These are phyloP conservation scores for Phaseolus lunatus DNA, from an alignment of 306 rosid genomes.

Conservation along the genomic window DNA sequence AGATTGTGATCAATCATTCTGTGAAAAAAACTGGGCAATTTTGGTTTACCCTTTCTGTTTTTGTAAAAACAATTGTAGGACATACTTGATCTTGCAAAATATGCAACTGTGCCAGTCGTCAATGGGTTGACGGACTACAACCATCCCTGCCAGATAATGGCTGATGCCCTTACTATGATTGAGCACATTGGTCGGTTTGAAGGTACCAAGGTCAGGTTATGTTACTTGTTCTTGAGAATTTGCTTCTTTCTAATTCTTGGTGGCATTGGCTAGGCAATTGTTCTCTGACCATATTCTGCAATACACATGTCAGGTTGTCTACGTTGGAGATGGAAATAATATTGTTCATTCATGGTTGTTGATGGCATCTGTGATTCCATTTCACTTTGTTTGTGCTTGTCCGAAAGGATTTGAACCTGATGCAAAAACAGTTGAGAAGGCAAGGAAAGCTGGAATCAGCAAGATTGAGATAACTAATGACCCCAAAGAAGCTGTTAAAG, in stretches of 20 bases:
- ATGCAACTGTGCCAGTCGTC: conserved; percentile 84
- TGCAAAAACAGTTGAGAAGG: conserved; percentile 77
- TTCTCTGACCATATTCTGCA: conserved; percentile 33
- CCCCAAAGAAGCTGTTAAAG: conserved; percentile 92
- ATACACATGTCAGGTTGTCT: conserved; percentile 74
- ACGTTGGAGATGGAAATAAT: conserved; percentile 98
- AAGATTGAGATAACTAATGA: conserved; percentile 90
- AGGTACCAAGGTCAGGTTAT: conserved; percentile 82
- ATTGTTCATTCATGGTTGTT: conserved; percentile 96
- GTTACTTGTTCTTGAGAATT: conserved; percentile 40
- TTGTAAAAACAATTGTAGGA: conserved; percentile 60
- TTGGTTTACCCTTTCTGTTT: conserved; percentile 20
- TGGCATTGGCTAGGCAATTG: conserved; percentile 26
- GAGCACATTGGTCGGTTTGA: conserved; percentile 86
- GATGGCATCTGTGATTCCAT: conserved; percentile 85
- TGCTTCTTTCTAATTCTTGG: conserved; percentile 31
- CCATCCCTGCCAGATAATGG: conserved; percentile 98
- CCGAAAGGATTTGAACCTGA: conserved; percentile 97
- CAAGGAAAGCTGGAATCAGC: conserved; percentile 85
- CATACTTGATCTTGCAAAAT: conserved; percentile 87
- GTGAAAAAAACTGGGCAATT: background rate
- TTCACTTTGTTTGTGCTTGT: conserved; percentile 94
- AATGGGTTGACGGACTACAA: conserved; percentile 98
- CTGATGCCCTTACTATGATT: conserved; percentile 94
- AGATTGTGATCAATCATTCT: conserved; percentile 15